A percentile compares a stretch with the other conserved stretches of the same genome.
These are phyloP conservation scores for Hypericum perforatum DNA, from an alignment of 345 rosid genomes.

Conservation along the genomic window DNA sequence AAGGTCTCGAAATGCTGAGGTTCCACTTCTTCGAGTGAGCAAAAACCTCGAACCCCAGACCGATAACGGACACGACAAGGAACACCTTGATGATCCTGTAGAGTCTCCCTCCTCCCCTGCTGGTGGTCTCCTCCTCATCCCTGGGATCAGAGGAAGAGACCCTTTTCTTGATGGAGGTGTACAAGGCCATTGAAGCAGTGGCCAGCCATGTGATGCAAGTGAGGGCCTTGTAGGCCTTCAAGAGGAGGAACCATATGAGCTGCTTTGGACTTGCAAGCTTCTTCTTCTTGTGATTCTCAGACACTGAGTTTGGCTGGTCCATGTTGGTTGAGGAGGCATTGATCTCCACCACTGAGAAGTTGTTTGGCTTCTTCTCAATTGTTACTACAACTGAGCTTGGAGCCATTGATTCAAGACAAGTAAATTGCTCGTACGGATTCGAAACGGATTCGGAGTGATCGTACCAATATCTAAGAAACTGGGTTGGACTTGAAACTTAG, in stretches of 20 bases:
- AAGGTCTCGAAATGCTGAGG: constrained; percentile 44
- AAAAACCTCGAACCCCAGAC: constrained; percentile 48
- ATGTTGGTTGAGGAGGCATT: constrained; percentile 22
- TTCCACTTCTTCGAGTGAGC: constrained; percentile 76
- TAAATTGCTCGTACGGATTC: no score
- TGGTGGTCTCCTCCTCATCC: constrained; percentile 48
- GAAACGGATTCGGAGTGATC: no score
- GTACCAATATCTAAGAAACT: no score
- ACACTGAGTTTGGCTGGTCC: constrained; percentile 33
- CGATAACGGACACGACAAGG: constrained; percentile 48
- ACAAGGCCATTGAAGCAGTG: constrained; percentile 23
- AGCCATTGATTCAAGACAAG: constrained; percentile 34
- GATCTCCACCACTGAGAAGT: constrained; percentile 48
- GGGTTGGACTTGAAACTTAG: no score
- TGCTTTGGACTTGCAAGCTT: constrained; percentile 67
- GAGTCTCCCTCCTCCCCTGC: constrained; percentile 58
- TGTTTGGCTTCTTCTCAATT: constrained; percentile 56
- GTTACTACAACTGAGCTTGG: constrained; percentile 72
- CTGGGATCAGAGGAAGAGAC: constrained; percentile 27
- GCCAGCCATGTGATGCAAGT: constrained; percentile 52
- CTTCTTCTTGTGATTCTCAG: constrained; percentile 54
- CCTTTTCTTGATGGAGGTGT: constrained; percentile 53
- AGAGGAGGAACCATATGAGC: constrained; percentile 66
- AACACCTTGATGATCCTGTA: constrained; percentile 65
- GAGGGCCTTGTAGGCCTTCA: constrained; percentile 52